Percentiles rank a stretch among this genome's conserved stretches.
Evolutionary conservation across 176 grass and related monocot species (phyloP).

Genomic region (Carex scoparia): DNA sequence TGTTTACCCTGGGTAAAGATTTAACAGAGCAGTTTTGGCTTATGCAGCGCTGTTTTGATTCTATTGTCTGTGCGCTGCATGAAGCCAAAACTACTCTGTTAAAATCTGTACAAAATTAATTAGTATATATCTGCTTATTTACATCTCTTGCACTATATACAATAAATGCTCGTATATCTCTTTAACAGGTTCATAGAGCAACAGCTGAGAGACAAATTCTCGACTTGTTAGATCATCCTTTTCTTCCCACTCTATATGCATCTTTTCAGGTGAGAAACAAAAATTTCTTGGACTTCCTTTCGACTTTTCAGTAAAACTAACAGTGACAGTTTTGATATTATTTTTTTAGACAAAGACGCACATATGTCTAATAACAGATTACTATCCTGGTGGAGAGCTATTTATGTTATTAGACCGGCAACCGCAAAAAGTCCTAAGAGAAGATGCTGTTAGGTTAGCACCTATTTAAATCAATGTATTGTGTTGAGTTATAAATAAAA

Average conservation of each 20-base stretch:
- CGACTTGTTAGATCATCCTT: conserved; percentile 89
- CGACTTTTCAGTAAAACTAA: not conserved
- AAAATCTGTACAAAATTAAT: not conserved
- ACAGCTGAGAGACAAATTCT: conserved; percentile 78
- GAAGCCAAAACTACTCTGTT: too few species aligned
- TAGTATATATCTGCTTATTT: not conserved
- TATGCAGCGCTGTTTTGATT: too few species aligned
- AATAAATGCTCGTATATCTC: conserved; percentile 3
- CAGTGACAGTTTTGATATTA: not conserved
- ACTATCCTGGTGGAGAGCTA: conserved; percentile 80
- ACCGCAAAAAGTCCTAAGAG: conserved; percentile 67
- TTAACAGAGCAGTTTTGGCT: too few species aligned
- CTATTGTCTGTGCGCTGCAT: too few species aligned
- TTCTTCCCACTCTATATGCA: conserved; percentile 92
- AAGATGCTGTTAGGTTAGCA: conserved; percentile 80
- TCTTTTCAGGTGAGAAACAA: conserved; percentile 73
- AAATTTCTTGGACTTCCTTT: not conserved
- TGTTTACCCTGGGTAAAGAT: not conserved
- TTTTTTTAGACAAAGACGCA: conserved; percentile 82
- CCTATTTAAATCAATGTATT: conserved; percentile 1
- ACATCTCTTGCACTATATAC: not conserved
- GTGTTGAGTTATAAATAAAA: not conserved
- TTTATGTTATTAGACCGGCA: conserved; percentile 84
- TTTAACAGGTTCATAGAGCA: conserved; percentile 85
- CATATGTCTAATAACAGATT: conserved; percentile 86